These are phyloP conservation scores for Pholiota molesta DNA, from an alignment of 768 basidiomycete genomes.

Conservation along the genomic window DNA sequence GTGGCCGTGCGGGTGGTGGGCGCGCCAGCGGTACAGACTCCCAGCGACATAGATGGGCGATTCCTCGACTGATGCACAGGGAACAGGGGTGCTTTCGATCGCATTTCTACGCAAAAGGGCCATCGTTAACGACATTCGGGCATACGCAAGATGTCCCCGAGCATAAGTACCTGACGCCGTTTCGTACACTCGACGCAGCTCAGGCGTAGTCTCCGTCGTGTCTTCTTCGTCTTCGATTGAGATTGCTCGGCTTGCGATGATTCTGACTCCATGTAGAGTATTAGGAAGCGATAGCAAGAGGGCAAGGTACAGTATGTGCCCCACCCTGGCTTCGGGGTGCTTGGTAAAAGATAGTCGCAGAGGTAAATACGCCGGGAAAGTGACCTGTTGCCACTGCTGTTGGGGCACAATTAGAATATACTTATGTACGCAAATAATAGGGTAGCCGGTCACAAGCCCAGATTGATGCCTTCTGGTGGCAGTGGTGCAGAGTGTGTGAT, in stretches of 20 bases:
- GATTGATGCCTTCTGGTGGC: neutral
- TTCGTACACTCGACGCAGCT: conserved; percentile 62
- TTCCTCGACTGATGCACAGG: conserved; percentile 40
- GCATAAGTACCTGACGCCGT: conserved; percentile 53
- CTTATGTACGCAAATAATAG: neutral
- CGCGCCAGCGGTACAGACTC: conserved; percentile 45
- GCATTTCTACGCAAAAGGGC: conserved; percentile 44
- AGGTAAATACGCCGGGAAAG: conserved; percentile 6
- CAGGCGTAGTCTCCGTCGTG: conserved; percentile 48
- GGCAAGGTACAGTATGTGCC: neutral
- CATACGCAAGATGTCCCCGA: neutral
- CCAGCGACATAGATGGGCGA: conserved; percentile 49
- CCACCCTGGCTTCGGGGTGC: conserved; percentile 5
- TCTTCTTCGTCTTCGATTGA: conserved; percentile 47
- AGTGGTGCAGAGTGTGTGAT: conserved; percentile 4
- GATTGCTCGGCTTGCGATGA: conserved; percentile 14
- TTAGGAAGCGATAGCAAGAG: neutral
- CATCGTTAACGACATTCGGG: conserved; percentile 8
- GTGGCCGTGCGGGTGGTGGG: conserved; percentile 43
- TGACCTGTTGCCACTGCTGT: too few relatives aligned
- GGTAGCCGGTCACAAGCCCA: neutral
- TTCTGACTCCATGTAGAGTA: conserved; percentile 16
- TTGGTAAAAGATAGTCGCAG: conserved; percentile 1
- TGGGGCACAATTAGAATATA: conserved; percentile 1
- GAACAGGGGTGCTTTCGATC: conserved; percentile 48